These are phyloP conservation scores for Metrosideros polymorpha DNA, from an alignment of 441 rosid species.

Conservation along the genomic window DNA sequence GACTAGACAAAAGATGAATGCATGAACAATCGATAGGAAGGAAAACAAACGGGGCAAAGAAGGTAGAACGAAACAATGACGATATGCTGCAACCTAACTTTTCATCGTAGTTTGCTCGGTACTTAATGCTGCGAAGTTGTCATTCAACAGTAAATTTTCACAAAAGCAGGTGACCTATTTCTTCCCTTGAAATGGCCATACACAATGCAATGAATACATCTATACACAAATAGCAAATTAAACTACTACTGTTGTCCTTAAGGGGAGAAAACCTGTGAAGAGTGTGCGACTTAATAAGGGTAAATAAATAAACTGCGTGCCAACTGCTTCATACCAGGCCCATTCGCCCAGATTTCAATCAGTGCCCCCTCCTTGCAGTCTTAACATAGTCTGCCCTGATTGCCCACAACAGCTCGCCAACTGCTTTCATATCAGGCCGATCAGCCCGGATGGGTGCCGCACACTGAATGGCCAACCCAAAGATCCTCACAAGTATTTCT, in stretches of 20 bases:
- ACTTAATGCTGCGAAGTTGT: background rate
- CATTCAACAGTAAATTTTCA: background rate
- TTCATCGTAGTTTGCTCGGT: background rate
- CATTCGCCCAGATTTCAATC: background rate
- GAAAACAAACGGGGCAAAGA: background rate
- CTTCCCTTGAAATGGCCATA: background rate
- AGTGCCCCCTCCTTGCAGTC: slow-evolving; percentile 16
- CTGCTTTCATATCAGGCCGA: slow-evolving; percentile 79
- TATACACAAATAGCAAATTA: background rate
- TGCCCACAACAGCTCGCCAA: slow-evolving; percentile 75
- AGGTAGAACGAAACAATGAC: background rate
- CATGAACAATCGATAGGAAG: background rate
- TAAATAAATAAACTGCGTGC: background rate
- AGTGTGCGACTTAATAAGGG: background rate
- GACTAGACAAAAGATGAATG: background rate
- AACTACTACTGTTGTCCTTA: background rate
- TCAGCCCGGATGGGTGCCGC: slow-evolving; percentile 74
- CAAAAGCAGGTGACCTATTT: background rate
- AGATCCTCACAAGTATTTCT: slow-evolving; percentile 43
- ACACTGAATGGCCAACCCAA: slow-evolving; percentile 77
- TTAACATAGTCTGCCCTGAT: slow-evolving; percentile 68
- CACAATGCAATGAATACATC: background rate
- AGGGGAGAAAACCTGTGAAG: background rate
- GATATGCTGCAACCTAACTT: background rate
- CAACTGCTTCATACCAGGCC: background rate